A percentile compares a stretch with the other conserved stretches of the same genome.
phyloP scores from a whole-genome alignment of 139 green algal species.

The Chlamydomonas sp. region DNA sequence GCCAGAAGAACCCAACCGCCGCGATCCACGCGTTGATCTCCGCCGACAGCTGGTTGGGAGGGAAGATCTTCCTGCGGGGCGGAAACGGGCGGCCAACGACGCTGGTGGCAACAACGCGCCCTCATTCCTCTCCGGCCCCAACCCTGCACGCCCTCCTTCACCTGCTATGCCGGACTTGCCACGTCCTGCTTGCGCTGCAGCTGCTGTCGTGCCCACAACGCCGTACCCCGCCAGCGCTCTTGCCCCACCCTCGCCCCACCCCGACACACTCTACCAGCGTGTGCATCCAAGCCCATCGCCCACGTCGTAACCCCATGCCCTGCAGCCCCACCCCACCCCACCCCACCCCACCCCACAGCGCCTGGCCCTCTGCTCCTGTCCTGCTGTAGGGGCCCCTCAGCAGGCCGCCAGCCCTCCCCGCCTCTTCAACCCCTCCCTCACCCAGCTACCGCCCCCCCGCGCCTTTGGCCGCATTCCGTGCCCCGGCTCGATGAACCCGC shows the following conservation, averaged over 20 bases:
- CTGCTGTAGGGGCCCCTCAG: background rate
- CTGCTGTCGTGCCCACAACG: background rate
- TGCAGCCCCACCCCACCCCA: no score
- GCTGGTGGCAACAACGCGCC: background rate
- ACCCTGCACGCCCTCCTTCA: background rate
- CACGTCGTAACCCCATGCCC: no score
- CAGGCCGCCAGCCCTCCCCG: no score
- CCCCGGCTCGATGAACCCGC: no score
- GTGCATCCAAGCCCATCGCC: no score
- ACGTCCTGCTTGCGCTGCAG: background rate
- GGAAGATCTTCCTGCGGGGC: constrained; percentile 56
- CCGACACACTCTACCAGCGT: no score
- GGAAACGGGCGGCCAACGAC: background rate
- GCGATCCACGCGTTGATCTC: constrained; percentile 72
- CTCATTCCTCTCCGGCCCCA: background rate
- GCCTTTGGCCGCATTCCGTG: no score
- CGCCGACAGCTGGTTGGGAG: constrained; percentile 53
- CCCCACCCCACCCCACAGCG: no score
- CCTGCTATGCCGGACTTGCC: background rate
- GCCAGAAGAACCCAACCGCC: constrained; percentile 59
- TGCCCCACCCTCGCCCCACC: no score
- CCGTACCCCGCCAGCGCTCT: background rate
- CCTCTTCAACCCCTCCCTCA: no score
- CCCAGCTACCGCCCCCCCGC: no score
- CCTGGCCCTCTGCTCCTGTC: background rate